A percentile compares a stretch with the other conserved stretches of the same genome.
Conservation (phyloP, 1,284 basidiomycete genomes). For the Chondrostereum purpureum region DNA sequence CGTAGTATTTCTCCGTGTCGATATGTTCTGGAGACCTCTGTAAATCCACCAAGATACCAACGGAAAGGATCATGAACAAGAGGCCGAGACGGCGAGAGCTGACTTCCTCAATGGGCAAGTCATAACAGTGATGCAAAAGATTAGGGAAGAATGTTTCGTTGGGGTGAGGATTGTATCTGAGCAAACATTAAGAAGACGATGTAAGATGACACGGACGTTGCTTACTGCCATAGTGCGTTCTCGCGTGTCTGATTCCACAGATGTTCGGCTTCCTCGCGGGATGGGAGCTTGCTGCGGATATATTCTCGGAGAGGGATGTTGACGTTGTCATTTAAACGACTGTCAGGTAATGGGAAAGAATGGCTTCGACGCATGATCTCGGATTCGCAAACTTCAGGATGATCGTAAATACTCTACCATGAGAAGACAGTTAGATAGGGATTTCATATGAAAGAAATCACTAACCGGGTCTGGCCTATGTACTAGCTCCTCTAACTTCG, state of each 20-base stretch:
- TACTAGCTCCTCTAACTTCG: too few relatives aligned
- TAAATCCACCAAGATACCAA: constrained; percentile 43
- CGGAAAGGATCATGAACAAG: constrained; percentile 39
- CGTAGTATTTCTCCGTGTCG: constrained; percentile 49
- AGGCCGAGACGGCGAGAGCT: constrained; percentile 42
- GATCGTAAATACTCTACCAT: neutral
- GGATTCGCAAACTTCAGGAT: constrained; percentile 4
- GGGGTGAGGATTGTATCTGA: constrained; percentile 50
- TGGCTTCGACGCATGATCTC: constrained; percentile 33
- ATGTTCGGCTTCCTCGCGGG: constrained; percentile 30
- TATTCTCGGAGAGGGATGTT: constrained; percentile 31
- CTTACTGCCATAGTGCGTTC: constrained; percentile 43
- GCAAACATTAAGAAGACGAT: constrained; percentile 22
- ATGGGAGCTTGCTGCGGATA: constrained; percentile 31
- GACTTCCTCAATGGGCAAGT: constrained; percentile 34
- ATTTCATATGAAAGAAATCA: neutral
- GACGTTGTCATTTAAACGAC: constrained; percentile 5
- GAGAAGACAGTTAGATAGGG: neutral
- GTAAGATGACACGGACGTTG: constrained; percentile 25
- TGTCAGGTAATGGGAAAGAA: constrained; percentile 33
- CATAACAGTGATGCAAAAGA: constrained; percentile 43
- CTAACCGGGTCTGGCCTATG: too few relatives aligned
- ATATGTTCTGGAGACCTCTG: constrained; percentile 35
- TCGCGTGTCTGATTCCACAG: constrained; percentile 40
- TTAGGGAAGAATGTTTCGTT: constrained; percentile 45